phyloP scores from a whole-genome alignment of 352 stramenopile species.

The Globisporangium apiculatum region DNA sequence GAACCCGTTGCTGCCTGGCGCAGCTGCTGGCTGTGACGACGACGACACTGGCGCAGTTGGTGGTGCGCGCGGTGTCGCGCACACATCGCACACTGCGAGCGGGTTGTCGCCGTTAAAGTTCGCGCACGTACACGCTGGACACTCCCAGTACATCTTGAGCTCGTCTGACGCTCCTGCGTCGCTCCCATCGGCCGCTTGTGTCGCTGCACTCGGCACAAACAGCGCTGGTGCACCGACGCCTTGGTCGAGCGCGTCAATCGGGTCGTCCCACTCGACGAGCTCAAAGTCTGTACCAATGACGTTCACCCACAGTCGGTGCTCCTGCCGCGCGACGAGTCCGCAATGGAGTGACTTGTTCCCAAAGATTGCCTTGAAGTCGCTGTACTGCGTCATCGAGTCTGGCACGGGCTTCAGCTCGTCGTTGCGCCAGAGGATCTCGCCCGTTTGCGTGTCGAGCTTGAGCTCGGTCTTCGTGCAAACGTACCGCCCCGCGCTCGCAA shows the following conservation, averaged over 20 bases:
- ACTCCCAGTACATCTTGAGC: constrained; percentile 88
- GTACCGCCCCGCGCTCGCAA: constrained; percentile 59
- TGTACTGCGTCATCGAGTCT: constrained; percentile 87
- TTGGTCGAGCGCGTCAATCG: constrained; percentile 64
- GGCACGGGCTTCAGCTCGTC: constrained; percentile 88
- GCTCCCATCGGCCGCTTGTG: constrained; percentile 3
- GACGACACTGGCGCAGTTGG: constrained; percentile 17
- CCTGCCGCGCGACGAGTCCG: constrained; percentile 76
- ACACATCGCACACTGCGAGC: constrained; percentile 72
- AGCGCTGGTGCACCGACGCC: constrained; percentile 62
- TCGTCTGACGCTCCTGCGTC: constrained; percentile 26
- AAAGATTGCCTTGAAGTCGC: constrained; percentile 82
- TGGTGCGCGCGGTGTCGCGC: constrained; percentile 35
- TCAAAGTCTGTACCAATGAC: constrained; percentile 86
- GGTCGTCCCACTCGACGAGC: constrained; percentile 86
- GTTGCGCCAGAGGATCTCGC: constrained; percentile 88
- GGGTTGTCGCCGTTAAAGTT: constrained; percentile 86
- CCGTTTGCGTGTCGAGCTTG: constrained; percentile 81
- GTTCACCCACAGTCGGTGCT: constrained; percentile 86
- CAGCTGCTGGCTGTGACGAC: constrained; percentile 3
- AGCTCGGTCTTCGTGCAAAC: constrained; percentile 68
- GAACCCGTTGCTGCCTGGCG: constrained; percentile 36
- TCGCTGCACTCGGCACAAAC: constrained; percentile 22
- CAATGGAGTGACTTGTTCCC: constrained; percentile 84
- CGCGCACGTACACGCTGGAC: constrained; percentile 69